Evolutionary conservation across 1,284 basidiomycete genomes (phyloP).

Genomic region (Naganishia liquefaciens): DNA sequence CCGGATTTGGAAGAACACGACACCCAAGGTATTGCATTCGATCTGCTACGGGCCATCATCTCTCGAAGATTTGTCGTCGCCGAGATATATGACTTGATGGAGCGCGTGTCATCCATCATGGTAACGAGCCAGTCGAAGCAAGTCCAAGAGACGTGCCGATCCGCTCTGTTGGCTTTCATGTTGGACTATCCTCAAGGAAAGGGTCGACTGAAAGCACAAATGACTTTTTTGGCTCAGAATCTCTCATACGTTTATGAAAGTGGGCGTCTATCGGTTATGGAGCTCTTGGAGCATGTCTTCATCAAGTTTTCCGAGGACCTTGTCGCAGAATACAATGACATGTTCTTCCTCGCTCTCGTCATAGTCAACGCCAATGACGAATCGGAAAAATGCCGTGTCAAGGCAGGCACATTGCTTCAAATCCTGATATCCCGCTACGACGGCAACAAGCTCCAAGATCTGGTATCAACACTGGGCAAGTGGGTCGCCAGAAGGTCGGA

Average conservation of each 20-base stretch:
- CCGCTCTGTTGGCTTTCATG: constrained; percentile 88
- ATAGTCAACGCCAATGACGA: constrained; percentile 94
- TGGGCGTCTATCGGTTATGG: constrained; percentile 88
- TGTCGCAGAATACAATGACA: constrained; percentile 78
- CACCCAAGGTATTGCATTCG: constrained; percentile 85
- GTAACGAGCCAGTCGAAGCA: constrained; percentile 89
- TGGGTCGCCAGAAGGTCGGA: constrained; percentile 61
- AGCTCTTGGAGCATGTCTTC: constrained; percentile 79
- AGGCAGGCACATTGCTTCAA: constrained; percentile 80
- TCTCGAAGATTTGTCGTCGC: constrained; percentile 87
- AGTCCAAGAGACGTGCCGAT: constrained; percentile 88
- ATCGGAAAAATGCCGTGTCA: constrained; percentile 81
- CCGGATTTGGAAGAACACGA: constrained; percentile 92
- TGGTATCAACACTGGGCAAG: constrained; percentile 67
- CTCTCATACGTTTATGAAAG: constrained; percentile 87
- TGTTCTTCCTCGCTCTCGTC: constrained; percentile 88
- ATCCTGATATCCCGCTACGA: constrained; percentile 70
- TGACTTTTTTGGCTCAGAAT: constrained; percentile 93
- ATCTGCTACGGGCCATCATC: constrained; percentile 88
- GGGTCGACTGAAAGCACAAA: constrained; percentile 79
- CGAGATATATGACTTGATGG: constrained; percentile 98
- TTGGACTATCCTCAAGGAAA: constrained; percentile 98
- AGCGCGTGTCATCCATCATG: constrained; percentile 88
- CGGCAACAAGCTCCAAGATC: constrained; percentile 60
- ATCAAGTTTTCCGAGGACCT: constrained; percentile 79